Evolutionary conservation across 768 basidiomycete species (phyloP).

Genomic region (Tylopilus felleus): DNA sequence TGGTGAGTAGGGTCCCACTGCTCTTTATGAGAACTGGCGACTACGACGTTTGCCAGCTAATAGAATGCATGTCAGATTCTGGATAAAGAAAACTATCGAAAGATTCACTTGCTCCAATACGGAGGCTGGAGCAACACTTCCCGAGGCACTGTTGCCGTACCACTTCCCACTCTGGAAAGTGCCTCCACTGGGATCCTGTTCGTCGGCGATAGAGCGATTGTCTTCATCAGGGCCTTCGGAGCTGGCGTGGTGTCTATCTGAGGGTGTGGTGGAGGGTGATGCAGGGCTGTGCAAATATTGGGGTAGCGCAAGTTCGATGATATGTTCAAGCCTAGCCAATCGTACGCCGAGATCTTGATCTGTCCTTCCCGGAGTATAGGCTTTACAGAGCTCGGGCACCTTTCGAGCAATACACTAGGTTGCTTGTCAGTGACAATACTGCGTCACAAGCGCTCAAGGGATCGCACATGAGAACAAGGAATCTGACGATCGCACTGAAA

Average conservation of each 20-base stretch:
- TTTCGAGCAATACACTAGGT: slow-evolving; percentile 76
- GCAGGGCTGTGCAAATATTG: slow-evolving; percentile 56
- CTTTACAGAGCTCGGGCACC: slow-evolving; percentile 83
- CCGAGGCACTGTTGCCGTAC: slow-evolving; percentile 81
- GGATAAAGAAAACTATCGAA: slow-evolving; percentile 14
- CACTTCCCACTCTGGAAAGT: slow-evolving; percentile 82
- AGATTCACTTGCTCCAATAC: slow-evolving; percentile 72
- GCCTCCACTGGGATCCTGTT: slow-evolving; percentile 72
- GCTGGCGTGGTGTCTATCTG: slow-evolving; percentile 40
- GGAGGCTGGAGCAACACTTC: slow-evolving; percentile 76
- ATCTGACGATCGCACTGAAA: slow-evolving; percentile 78
- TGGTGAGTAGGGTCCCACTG: slow-evolving; percentile 25
- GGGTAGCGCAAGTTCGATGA: slow-evolving; percentile 75
- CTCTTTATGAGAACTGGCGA: slow-evolving; percentile 36
- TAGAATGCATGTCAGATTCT: slow-evolving; percentile 20
- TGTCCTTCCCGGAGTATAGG: slow-evolving; percentile 83
- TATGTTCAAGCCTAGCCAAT: slow-evolving; percentile 73
- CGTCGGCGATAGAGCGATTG: slow-evolving; percentile 66
- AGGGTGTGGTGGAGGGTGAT: slow-evolving; percentile 32
- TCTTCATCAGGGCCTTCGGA: slow-evolving; percentile 62
- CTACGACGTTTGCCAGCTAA: slow-evolving; percentile 54
- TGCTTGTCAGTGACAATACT: slow-evolving; percentile 11
- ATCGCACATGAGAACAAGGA: slow-evolving; percentile 77
- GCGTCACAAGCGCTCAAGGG: slow-evolving; percentile 1
- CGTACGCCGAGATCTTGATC: slow-evolving; percentile 79